Conservation (phyloP, 495 filamentous ascomycete genomes). For the Neurospora africana region DNA sequence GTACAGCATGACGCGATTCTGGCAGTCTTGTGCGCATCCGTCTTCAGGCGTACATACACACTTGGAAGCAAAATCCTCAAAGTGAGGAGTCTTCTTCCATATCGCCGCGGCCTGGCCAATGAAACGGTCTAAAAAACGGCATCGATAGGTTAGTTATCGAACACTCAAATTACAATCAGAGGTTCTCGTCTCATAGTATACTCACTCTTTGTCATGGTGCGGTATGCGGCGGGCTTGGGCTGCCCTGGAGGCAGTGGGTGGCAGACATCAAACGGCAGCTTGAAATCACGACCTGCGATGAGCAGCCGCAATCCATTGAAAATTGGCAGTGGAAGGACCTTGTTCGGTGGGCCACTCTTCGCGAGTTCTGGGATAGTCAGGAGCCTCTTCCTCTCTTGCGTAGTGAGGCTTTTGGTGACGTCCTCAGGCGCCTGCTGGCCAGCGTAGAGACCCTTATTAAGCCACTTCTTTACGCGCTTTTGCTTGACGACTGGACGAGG, state of each 20-base stretch:
- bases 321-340: constrained; percentile 32
- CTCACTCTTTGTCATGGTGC: constrained; percentile 76
- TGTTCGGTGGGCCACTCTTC: constrained; percentile 28
- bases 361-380: constrained; percentile 41
- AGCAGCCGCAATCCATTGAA: constrained; percentile 43
- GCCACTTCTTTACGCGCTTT: constrained; percentile 57
- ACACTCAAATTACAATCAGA: background rate
- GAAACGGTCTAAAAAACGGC: constrained; percentile 58
- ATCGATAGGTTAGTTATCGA: constrained; percentile 5
- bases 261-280: constrained; percentile 81
- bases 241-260: constrained; percentile 74
- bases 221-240: constrained; percentile 84
- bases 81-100: constrained; percentile 70
- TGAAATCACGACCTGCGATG: constrained; percentile 63
- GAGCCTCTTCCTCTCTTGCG: constrained; percentile 53
- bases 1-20: constrained; percentile 93
- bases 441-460: constrained; percentile 75
- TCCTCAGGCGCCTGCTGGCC: constrained; percentile 60
- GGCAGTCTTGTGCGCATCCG: constrained; percentile 80
- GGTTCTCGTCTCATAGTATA: background rate
- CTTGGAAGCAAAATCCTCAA: constrained; percentile 59
- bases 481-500: constrained; percentile 29
- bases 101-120: constrained; percentile 76
- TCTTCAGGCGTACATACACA: constrained; percentile 71
- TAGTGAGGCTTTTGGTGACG: constrained; percentile 43